Conservation (phyloP, 768 basidiomycete genomes). For the Dacryopinax spathularia region DNA sequence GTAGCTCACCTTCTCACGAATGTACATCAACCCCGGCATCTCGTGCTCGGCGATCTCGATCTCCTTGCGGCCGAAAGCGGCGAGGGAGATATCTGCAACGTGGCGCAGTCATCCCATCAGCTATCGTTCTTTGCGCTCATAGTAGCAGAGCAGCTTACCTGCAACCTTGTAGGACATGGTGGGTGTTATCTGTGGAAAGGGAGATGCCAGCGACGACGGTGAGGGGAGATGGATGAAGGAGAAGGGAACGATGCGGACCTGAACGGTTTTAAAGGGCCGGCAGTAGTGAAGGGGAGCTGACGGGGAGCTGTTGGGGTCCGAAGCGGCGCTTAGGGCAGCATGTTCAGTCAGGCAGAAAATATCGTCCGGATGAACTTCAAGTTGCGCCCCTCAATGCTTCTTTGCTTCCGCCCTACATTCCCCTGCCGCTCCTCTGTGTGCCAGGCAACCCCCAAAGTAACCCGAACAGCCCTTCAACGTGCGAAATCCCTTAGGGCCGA, state of each 20-base stretch:
- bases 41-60: slow-evolving; percentile 97
- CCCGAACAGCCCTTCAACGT: no score
- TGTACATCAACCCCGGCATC: slow-evolving; percentile 92
- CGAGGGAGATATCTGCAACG: slow-evolving; percentile 72
- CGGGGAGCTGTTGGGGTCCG: not conserved
- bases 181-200: slow-evolving; percentile 9
- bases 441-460: no score
- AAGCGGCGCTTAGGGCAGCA: not conserved
- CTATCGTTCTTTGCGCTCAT: not conserved
- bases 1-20: slow-evolving; percentile 59
- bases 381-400: no score
- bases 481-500: no score
- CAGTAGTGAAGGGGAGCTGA: not conserved
- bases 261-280: not conserved
- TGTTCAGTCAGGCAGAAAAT: slow-evolving; percentile 1
- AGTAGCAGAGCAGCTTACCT: slow-evolving; percentile 10
- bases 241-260: slow-evolving; percentile 7
- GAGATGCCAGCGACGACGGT: slow-evolving; percentile 13
- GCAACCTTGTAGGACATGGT: slow-evolving; percentile 15
- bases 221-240: slow-evolving; percentile 12
- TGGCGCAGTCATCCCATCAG: not conserved
- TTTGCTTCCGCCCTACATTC: no score
- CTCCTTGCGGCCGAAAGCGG: slow-evolving; percentile 99
- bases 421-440: no score
- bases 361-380: no score